Base-by-base conservation (phyloP, 768 basidiomycete species). In the Paxillus involutus region DNA sequence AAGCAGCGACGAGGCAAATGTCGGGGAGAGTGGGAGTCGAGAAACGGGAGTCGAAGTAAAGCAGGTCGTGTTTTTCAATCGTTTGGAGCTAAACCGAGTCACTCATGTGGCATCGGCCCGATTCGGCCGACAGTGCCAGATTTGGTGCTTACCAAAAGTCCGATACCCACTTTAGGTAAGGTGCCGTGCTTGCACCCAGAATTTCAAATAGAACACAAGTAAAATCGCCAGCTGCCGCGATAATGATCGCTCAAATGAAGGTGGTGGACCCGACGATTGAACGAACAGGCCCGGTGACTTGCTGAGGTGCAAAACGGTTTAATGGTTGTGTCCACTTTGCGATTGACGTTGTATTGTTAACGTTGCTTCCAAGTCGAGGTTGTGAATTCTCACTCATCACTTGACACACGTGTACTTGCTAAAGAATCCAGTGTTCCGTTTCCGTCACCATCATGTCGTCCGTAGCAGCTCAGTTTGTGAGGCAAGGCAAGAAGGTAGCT, bases 401-500 rank as follows among this genome's bases (percentile, higher is more conserved):
- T 21, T 21, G 21, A 21, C 21, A 21, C 21, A 3, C 21, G 13
- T 35, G 13, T 30, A 35, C 29, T 47, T 21, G n/a, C 33, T 1
- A 12, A 33, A 12, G 12, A 33, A 8, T 33, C 33, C 17, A n/a
- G 54, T 19, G 30, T 48, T 52, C 51, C 58, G 49, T 49, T 44
- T 43, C 42, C 24, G 26, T 50, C 51, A 54, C 47, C 53, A 58
- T 24, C 14, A 77, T 74, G 71, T 59, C 65, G 37, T 62, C 60
- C 29, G 52, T 70, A 41, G 73, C 76, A 12, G 59, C 73, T 19
- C 68, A 76, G 16, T 80, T 81, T 57, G 69, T 73, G 47, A 70
- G 68, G 52, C 71, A 73, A 10, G 80, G 80, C 32, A 80, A 75
- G 59, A 81, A 81, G 74, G 80, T 75, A 51, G 17, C 51, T 1